Conservation (phyloP, 2,329 filamentous ascomycete genomes). For the Alternaria arborescens region DNA sequence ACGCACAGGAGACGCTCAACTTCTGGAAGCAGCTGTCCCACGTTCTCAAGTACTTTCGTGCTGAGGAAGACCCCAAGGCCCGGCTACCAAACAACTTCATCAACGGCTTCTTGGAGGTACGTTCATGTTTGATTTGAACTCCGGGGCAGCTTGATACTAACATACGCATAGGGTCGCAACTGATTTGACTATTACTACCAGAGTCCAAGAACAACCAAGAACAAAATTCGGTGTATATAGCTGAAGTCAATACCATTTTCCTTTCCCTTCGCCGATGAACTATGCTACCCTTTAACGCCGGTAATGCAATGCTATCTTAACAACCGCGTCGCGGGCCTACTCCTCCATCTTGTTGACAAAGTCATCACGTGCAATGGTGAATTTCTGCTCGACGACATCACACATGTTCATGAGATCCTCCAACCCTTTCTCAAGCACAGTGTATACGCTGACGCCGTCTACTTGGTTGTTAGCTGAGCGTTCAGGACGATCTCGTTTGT, state of each 20-base stretch:
- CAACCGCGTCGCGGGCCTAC: conserved; percentile 10
- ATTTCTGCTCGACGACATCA: conserved; percentile 93
- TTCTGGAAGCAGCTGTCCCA: conserved; percentile 98
- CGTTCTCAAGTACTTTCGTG: conserved; percentile 95
- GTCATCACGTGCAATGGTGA: conserved; percentile 71
- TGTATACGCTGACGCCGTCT: conserved; percentile 82
- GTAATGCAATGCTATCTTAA: conserved; percentile 35
- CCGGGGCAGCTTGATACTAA: conserved; percentile 7
- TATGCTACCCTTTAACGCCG: conserved; percentile 42
- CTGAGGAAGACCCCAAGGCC: conserved; percentile 79
- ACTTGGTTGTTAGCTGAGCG: conserved; percentile 8
- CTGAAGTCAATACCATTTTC: conserved; percentile 48
- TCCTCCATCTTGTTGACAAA: conserved; percentile 58
- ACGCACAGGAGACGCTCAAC: conserved; percentile 88
- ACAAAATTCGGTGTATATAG: conserved; percentile 44
- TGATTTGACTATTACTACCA: conserved; percentile 26
- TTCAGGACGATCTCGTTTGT: neutral
- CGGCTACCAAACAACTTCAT: conserved; percentile 90
- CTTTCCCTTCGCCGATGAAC: conserved; percentile 38
- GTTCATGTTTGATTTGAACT: conserved; percentile 32
- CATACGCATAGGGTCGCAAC: conserved; percentile 48
- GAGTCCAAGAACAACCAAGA: conserved; percentile 19
- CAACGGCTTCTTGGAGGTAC: conserved; percentile 91
- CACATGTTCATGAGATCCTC: conserved; percentile 89
- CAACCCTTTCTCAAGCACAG: conserved; percentile 89